Percentiles rank a stretch among this genome's conserved stretches.
These are phyloP conservation scores for Pseudomicrostroma phylloplanum DNA, from an alignment of 1,284 basidiomycete genomes.

Conservation along the genomic window DNA sequence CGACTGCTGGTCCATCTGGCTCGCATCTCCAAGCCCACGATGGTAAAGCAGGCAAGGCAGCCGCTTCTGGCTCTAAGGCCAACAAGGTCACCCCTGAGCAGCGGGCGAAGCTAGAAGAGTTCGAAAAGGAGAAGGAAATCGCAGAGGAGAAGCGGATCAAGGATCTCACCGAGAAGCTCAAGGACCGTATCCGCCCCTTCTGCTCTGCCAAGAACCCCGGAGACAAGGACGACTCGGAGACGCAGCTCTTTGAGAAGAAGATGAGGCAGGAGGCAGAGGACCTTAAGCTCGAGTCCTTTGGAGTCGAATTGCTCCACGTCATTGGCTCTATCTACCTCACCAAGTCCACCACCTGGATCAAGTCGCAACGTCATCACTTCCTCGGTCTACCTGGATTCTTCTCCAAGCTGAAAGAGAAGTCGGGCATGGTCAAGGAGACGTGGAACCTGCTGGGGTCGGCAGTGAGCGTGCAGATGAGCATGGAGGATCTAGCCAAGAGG, in stretches of 20 bases:
- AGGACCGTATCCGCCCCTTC: constrained; percentile 49
- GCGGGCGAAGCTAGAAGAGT: constrained; percentile 45
- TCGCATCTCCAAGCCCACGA: constrained; percentile 29
- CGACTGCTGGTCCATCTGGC: constrained; percentile 2
- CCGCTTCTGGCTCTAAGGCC: constrained; percentile 33
- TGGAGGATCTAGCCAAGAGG: constrained; percentile 82
- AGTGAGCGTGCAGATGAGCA: constrained; percentile 56
- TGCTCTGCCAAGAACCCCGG: constrained; percentile 71
- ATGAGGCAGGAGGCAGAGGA: constrained; percentile 87
- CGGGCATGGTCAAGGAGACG: constrained; percentile 59
- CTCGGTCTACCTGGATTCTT: constrained; percentile 82
- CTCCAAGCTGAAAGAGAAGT: constrained; percentile 89
- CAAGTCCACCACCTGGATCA: constrained; percentile 87
- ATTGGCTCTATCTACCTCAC: constrained; percentile 72
- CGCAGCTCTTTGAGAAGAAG: constrained; percentile 60
- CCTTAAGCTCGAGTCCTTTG: constrained; percentile 95
- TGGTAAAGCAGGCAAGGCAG: constrained; percentile 15
- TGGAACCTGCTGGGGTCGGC: constrained; percentile 56
- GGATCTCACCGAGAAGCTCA: constrained; percentile 46
- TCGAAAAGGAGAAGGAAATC: constrained; percentile 50
- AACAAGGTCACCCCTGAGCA: constrained; percentile 73
- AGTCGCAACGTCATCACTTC: constrained; percentile 64
- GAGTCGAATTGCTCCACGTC: constrained; percentile 68
- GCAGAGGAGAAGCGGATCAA: constrained; percentile 45
- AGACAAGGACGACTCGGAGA: constrained; percentile 73